phyloP scores from a whole-genome alignment of 306 rosid species.

The Boehmeria nivea region DNA sequence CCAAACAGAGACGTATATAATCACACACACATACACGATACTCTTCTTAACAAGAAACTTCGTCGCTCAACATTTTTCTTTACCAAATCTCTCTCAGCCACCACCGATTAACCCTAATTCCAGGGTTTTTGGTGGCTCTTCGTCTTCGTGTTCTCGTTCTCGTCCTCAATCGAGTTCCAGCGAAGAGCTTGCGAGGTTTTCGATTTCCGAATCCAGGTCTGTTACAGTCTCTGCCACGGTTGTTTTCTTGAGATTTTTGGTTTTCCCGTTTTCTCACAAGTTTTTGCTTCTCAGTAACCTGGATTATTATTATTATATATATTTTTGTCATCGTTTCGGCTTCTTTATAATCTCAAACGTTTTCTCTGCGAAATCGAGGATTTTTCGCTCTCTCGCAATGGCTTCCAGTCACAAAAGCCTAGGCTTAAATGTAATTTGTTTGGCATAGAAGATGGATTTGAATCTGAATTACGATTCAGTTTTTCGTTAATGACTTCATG shows the following conservation, averaged over 20 bases:
- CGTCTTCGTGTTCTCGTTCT: neutral
- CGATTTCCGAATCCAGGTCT: neutral
- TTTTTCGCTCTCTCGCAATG: neutral
- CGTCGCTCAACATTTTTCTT: neutral
- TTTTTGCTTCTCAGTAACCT: neutral
- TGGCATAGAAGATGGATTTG: neutral
- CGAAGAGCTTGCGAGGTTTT: neutral
- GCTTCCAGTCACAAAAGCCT: neutral
- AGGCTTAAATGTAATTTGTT: too few relatives aligned
- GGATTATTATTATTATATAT: too few relatives aligned
- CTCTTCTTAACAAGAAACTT: neutral
- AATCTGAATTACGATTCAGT: neutral
- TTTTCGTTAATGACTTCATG: too few relatives aligned
- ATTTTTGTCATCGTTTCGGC: too few relatives aligned
- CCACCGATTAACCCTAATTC: neutral
- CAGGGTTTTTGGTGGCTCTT: neutral
- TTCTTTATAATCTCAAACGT: too few relatives aligned
- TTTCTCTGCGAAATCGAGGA: neutral
- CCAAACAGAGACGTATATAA: too few relatives aligned
- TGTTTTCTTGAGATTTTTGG: neutral
- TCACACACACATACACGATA: too few relatives aligned
- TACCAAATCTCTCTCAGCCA: neutral
- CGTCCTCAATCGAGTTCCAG: neutral
- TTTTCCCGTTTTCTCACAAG: neutral
- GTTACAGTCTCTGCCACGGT: neutral